phyloP scores from a whole-genome alignment of 441 rosid species.

The Gossypium lobatum region DNA sequence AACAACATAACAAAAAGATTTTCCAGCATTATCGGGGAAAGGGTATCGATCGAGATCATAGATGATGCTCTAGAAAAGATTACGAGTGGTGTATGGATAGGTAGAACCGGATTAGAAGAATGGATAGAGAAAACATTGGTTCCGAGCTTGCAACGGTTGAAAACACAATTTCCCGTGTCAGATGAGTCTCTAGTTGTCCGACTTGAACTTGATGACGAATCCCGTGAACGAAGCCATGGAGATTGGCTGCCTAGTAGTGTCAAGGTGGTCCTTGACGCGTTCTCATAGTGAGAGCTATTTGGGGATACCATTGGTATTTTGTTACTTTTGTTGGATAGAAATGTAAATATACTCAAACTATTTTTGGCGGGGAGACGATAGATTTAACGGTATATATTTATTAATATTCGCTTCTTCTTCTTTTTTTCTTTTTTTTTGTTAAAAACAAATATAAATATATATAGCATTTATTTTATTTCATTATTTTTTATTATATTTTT shows the following conservation, averaged over 20 bases:
- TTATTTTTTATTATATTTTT: no score
- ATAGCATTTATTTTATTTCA: not conserved
- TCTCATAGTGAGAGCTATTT: constrained; percentile 15
- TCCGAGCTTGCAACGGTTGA: constrained; percentile 57
- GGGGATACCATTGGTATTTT: not conserved
- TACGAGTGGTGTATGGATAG: constrained; percentile 58
- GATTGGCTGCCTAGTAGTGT: constrained; percentile 59
- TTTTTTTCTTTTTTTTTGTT: not conserved
- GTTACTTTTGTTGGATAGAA: constrained; percentile 28
- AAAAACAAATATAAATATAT: not conserved
- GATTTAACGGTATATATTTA: not conserved
- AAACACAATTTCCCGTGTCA: constrained; percentile 27
- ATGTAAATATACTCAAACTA: constrained; percentile 40
- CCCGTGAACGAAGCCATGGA: constrained; percentile 29
- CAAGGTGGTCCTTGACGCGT: constrained; percentile 43
- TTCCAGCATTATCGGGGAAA: constrained; percentile 25
- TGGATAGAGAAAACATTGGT: constrained; percentile 66
- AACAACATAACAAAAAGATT: constrained; percentile 45
- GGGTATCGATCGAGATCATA: constrained; percentile 41
- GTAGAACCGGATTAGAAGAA: constrained; percentile 58
- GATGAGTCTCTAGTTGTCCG: constrained; percentile 37
- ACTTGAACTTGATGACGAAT: constrained; percentile 46
- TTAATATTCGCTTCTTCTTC: no score
- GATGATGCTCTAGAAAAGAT: constrained; percentile 69
- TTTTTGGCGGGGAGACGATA: not conserved